Percentiles rank a stretch among this genome's conserved stretches.
Conservation (phyloP, 2,329 filamentous ascomycete genomes). For the Ilyonectria sp. region DNA sequence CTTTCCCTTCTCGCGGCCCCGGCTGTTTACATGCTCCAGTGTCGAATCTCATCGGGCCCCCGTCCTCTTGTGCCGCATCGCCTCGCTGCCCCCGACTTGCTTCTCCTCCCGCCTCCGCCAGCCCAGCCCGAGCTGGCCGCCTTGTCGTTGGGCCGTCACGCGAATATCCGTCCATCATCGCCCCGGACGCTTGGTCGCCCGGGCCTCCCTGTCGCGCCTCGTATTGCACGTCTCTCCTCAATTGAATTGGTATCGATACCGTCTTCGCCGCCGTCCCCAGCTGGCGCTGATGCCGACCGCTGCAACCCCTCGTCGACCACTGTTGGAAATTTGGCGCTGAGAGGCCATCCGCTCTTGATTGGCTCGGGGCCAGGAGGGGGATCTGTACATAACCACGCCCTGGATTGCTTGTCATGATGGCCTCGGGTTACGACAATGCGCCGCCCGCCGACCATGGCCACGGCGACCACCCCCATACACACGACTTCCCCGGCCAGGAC, state of each 20-base stretch:
- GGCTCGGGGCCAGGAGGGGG: conserved; percentile 47
- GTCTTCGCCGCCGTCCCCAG: conserved; percentile 37
- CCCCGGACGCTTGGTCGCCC: conserved; percentile 37
- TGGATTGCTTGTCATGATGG: conserved; percentile 56
- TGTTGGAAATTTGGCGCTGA: conserved; percentile 53
- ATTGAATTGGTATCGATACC: conserved; percentile 50
- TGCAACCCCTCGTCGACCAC: conserved; percentile 51
- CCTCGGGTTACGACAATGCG: conserved; percentile 63
- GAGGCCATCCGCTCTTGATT: conserved; percentile 42
- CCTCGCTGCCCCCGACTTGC: conserved; percentile 47
- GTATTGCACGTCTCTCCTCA: conserved; percentile 26
- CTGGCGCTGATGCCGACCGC: conserved; percentile 58
- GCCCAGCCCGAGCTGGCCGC: conserved; percentile 41
- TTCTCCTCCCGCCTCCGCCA: conserved; percentile 41
- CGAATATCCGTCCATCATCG: conserved; percentile 44
- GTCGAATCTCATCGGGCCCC: conserved; percentile 42
- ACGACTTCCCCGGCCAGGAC: conserved; percentile 49
- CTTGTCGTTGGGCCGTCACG: conserved; percentile 48
- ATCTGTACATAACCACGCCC: conserved; percentile 41
- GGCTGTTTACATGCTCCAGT: conserved; percentile 43
- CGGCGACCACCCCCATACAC: conserved; percentile 46
- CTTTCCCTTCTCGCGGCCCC: conserved; percentile 23
- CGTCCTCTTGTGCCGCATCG: conserved; percentile 47
- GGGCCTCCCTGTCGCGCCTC: conserved; percentile 38
- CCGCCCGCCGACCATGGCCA: conserved; percentile 57